These are phyloP conservation scores for Starmerella ratchasimensis DNA, from an alignment of 805 yeast genomes.

Conservation along the genomic window DNA sequence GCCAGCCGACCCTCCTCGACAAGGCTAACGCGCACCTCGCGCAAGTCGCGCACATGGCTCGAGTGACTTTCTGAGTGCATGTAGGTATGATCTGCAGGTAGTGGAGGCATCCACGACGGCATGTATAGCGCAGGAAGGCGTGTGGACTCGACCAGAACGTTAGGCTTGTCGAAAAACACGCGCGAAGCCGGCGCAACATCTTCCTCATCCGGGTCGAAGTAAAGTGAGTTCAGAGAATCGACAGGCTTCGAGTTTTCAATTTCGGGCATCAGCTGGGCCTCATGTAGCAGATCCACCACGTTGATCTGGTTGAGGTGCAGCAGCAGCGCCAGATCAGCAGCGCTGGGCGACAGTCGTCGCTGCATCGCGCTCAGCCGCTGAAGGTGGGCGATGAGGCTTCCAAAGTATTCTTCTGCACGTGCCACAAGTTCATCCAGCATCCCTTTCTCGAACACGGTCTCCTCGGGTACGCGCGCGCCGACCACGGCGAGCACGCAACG, in stretches of 20 bases:
- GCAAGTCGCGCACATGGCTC: conserved; percentile 52
- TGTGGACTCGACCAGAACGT: conserved; percentile 41
- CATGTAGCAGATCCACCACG: conserved; percentile 24
- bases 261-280: conserved; percentile 16
- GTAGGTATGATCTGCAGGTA: conserved; percentile 92
- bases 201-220: conserved; percentile 23
- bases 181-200: conserved; percentile 32
- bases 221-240: conserved; percentile 20
- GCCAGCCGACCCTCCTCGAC: conserved; percentile 73
- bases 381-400: conserved; percentile 20
- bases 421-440: conserved; percentile 23
- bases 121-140: conserved; percentile 34
- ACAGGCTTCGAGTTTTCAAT: conserved; percentile 15
- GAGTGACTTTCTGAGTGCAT: conserved; percentile 60
- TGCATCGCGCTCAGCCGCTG: conserved; percentile 24
- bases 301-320: conserved; percentile 23
- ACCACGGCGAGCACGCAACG: conserved; percentile 22
- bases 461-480: conserved; percentile 14
- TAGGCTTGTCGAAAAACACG: conserved; percentile 40
- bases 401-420: conserved; percentile 26
- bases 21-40: conserved; percentile 51
- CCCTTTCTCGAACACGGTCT: conserved; percentile 15
- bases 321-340: conserved; percentile 25
- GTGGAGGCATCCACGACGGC: conserved; percentile 68
- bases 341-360: conserved; percentile 25